phyloP scores from a whole-genome alignment of 768 basidiomycete species.

The Pisolithus orientalis region DNA sequence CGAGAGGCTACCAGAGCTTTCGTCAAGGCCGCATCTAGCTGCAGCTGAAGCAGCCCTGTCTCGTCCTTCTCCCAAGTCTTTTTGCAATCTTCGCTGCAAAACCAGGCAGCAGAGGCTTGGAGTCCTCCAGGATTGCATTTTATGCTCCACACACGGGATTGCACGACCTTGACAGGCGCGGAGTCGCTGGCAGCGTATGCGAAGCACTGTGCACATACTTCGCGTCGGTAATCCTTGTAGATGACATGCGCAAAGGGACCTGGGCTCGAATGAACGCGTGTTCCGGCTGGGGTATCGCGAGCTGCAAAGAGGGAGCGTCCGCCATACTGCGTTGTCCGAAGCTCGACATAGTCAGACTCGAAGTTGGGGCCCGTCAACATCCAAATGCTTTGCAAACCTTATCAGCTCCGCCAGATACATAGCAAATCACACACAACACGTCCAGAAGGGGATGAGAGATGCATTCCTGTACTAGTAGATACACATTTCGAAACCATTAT shows the following conservation, averaged over 20 bases:
- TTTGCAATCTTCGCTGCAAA: constrained; percentile 48
- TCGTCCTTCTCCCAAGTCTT: constrained; percentile 36
- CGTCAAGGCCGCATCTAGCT: constrained; percentile 31
- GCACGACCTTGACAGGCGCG: constrained; percentile 7
- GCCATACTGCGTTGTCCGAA: constrained; percentile 36
- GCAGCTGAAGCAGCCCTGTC: constrained; percentile 25
- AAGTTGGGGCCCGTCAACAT: background rate
- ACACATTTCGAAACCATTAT: constrained; percentile 25
- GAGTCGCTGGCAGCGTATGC: constrained; percentile 40
- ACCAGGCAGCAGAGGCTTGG: constrained; percentile 42
- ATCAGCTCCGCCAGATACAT: too few relatives aligned
- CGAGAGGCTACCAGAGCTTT: constrained; percentile 25
- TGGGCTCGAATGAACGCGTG: constrained; percentile 37
- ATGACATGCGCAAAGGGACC: constrained; percentile 53
- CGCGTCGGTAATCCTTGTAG: constrained; percentile 57
- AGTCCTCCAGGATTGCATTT: constrained; percentile 22
- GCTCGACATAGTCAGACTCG: constrained; percentile 12
- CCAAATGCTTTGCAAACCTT: too few relatives aligned
- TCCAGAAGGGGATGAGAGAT: background rate
- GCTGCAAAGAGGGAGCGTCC: constrained; percentile 51
- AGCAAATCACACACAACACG: background rate
- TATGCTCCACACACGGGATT: constrained; percentile 39
- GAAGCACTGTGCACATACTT: constrained; percentile 63
- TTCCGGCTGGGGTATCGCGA: constrained; percentile 34
- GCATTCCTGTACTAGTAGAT: constrained; percentile 19